Evolutionary conservation across 768 basidiomycete species (phyloP).

Genomic region (Russula sp.): DNA sequence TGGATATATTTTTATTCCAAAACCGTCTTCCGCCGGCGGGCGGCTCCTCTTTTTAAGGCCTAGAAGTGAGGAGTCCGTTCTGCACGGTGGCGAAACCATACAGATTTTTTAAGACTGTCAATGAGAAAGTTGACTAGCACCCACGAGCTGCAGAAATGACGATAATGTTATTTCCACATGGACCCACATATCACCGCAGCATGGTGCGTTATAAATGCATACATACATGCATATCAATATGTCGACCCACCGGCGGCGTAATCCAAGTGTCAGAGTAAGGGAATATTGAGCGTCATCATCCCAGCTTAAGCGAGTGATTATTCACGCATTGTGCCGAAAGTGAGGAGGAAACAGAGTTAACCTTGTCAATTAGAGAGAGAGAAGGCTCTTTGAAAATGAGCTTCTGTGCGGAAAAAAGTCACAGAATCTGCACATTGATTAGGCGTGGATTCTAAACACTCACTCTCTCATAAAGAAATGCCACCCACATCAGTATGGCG

Average conservation of each 20-base stretch:
- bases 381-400: background rate
- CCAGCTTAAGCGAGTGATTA: background rate
- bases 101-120: no score
- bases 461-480: no score
- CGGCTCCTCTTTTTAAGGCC: no score
- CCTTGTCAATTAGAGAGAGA: background rate
- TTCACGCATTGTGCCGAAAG: background rate
- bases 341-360: background rate
- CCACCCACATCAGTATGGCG: background rate
- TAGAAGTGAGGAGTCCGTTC: no score
- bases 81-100: no score
- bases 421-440: background rate
- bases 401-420: background rate
- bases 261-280: background rate
- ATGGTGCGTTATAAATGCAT: background rate
- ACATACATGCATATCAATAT: no score
- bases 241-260: background rate
- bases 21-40: background rate
- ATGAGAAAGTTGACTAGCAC: no score
- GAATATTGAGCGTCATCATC: background rate
- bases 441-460: no score
- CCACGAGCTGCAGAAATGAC: background rate
- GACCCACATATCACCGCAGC: background rate
- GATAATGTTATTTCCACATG: background rate
- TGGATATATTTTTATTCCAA: background rate